Base-by-base conservation (phyloP, 495 filamentous ascomycete genomes). In the Aspergillus haitiensis region DNA sequence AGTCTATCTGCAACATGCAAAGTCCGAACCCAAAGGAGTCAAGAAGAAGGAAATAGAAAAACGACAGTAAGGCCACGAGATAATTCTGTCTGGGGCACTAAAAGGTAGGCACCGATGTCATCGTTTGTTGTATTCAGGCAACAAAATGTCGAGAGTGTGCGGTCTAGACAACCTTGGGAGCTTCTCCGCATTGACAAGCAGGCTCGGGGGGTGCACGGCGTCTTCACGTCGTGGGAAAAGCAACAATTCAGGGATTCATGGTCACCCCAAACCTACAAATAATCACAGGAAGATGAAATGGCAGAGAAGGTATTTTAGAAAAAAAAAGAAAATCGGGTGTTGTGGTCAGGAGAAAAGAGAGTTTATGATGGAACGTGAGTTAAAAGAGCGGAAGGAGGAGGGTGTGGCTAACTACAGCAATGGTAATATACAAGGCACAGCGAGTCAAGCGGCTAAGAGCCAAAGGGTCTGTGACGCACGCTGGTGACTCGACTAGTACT, bases 311-410 rank as follows among this genome's bases (percentile, higher is more conserved):
- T 1, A 27, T 27, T 27, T 27, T 42, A 60, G 51, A 57, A 16
- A 50, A 46, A 55, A 36, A 44, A 72, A 67, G 54, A 65, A 61
- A 53, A 70, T 48, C 64, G 70, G 39, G 12, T 12, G n/a, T 15
- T 44, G 44, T 42, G 21, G 52, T 42, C 53, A 61, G 55, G 66
- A 33, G 67, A 73, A 60, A 57, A 51, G 37, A 33, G 62, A 57
- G 55, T 27, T 27, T 39, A 44, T 61, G 62, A 55, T 68, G 71
- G 59, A 75, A 61, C 50, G 36, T 40, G 18, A 57, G 55, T 58
- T 74, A 62, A 74, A 67, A 63, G 77, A 76, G 50, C 63, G 65
- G 36, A 76, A 80, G 62, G 76, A 65, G 81, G 83, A 80, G 63
- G 40, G 54, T 54, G 51, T 27, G 21, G 21, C 21, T 27, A 27